Percentiles rank a stretch among this genome's conserved stretches.
Conservation (phyloP, 208 protist genomes). For the Leptomonas seymouri region DNA sequence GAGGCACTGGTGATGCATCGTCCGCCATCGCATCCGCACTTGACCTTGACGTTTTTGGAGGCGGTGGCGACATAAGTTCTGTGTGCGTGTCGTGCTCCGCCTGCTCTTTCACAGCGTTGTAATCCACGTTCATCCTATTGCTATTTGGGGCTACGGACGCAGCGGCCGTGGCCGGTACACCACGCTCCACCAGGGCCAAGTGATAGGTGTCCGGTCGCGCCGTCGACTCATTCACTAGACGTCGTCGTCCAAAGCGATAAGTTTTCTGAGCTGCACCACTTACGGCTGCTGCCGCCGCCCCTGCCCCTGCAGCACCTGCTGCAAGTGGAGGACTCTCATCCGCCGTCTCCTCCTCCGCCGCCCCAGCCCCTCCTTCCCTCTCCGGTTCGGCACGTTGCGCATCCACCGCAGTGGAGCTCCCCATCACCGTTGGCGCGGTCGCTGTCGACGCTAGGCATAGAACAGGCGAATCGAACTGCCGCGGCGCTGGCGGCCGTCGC, state of each 20-base stretch:
- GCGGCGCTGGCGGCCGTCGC: slow-evolving; percentile 6
- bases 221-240: slow-evolving; percentile 14
- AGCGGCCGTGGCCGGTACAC: background rate
- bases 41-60: background rate
- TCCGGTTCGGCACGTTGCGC: background rate
- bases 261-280: background rate
- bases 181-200: slow-evolving; percentile 11
- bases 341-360: background rate
- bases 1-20: background rate
- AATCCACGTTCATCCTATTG: background rate
- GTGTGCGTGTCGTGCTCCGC: slow-evolving; percentile 9
- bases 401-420: background rate
- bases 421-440: slow-evolving; percentile 1
- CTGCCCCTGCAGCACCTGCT: background rate
- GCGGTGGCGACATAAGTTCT: slow-evolving; percentile 3
- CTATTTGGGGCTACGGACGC: background rate
- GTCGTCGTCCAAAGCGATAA: slow-evolving; percentile 3
- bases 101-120: background rate
- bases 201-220: slow-evolving; percentile 14
- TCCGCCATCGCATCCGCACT: background rate
- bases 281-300: background rate
- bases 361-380: background rate
- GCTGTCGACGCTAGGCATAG: background rate
- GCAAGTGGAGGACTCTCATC: background rate
- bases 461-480: background rate